Conservation (phyloP, 2,329 filamentous ascomycete species). For the Coniochaeta sp. region DNA sequence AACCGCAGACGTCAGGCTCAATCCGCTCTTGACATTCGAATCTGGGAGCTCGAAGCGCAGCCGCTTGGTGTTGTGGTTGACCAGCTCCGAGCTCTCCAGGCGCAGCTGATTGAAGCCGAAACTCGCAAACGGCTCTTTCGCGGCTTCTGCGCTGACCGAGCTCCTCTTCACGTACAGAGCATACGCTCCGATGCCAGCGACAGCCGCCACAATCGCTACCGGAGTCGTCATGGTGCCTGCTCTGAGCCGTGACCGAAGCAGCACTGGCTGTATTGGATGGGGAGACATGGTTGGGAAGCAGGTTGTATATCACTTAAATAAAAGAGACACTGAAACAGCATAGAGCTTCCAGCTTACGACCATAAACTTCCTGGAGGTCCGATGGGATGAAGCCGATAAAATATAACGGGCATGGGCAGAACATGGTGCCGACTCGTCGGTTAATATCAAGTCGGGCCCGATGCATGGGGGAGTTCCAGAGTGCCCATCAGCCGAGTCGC, state of each 20-base stretch:
- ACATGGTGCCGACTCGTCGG: conserved; percentile 1
- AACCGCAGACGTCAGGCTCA: conserved; percentile 46
- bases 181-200: conserved; percentile 15
- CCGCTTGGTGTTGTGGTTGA: conserved; percentile 53
- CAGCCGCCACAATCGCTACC: conserved; percentile 14
- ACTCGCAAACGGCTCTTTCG: conserved; percentile 10
- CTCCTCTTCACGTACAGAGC: conserved; percentile 11
- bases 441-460: conserved; percentile 13
- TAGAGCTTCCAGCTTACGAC: not conserved
- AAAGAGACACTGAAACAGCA: not conserved
- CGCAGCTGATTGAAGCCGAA: conserved; percentile 36
- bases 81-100: conserved; percentile 41
- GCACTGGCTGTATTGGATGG: conserved; percentile 6
- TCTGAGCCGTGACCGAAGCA: conserved; percentile 9
- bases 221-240: conserved; percentile 14
- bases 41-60: conserved; percentile 49
- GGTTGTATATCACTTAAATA: not conserved
- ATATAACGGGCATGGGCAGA: not conserved
- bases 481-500: not conserved
- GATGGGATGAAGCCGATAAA: conserved; percentile 5
- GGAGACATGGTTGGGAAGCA: not conserved
- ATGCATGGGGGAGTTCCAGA: conserved; percentile 17
- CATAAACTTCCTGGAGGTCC: conserved; percentile 5
- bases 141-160: conserved; percentile 1
- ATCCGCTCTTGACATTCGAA: conserved; percentile 35